phyloP scores from a whole-genome alignment of 2,329 filamentous ascomycete genomes.

The Cordyceps cateniannulata region DNA sequence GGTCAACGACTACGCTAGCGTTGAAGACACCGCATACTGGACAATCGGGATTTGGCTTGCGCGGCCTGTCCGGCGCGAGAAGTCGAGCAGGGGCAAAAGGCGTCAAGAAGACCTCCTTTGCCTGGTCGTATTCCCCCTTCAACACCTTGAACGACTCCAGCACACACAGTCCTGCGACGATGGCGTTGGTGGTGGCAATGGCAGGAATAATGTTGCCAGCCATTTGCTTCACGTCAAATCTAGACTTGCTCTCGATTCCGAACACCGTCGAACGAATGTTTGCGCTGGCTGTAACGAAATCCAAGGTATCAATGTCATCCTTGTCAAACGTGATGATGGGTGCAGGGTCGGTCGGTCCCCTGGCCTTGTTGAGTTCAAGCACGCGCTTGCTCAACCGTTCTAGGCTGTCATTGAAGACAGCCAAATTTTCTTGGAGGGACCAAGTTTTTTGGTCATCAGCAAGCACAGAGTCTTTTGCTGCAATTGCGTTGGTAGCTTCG shows the following conservation, averaged over 20 bases:
- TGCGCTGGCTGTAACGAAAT: constrained; percentile 86
- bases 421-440: constrained; percentile 76
- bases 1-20: constrained; percentile 60
- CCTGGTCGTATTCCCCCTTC: constrained; percentile 60
- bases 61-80: constrained; percentile 49
- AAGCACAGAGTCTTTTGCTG: constrained; percentile 47
- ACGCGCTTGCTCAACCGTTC: constrained; percentile 69
- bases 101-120: constrained; percentile 81
- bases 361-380: constrained; percentile 51
- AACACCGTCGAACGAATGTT: constrained; percentile 90
- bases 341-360: constrained; percentile 41
- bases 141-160: constrained; percentile 90
- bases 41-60: constrained; percentile 71
- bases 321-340: constrained; percentile 87
- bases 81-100: constrained; percentile 54
- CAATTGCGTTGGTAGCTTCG: constrained; percentile 42
- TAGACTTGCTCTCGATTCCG: constrained; percentile 77
- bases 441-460: constrained; percentile 69
- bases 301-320: constrained; percentile 88
- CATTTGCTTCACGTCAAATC: constrained; percentile 98
- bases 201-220: constrained; percentile 98
- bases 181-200: constrained; percentile 96
- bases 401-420: constrained; percentile 81
- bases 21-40: constrained; percentile 75
- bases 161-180: constrained; percentile 88